Evolutionary conservation across 768 basidiomycete genomes (phyloP).

Genomic region (Hydnomerulius pinastri): DNA sequence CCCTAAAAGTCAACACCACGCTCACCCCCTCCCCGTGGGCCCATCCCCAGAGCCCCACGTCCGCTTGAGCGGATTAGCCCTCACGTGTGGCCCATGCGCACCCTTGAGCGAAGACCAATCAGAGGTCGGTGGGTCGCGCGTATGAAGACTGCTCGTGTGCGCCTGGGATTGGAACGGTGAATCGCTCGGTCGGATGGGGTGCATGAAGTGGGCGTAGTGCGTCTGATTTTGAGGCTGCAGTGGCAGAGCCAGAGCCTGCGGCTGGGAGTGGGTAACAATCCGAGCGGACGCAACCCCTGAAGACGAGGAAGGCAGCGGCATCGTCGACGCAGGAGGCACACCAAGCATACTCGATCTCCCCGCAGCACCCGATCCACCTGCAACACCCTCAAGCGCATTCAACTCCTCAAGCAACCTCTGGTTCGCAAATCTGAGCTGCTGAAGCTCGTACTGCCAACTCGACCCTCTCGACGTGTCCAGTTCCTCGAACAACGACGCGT

Average conservation of each 20-base stretch:
- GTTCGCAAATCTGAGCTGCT: conserved; percentile 78
- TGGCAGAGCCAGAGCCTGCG: not conserved
- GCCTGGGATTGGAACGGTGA: conserved; percentile 2
- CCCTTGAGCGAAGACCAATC: conserved; percentile 32
- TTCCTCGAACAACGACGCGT: conserved; percentile 67
- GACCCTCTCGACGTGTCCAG: conserved; percentile 65
- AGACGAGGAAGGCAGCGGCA: not conserved
- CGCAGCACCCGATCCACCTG: not conserved
- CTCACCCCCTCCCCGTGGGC: not conserved
- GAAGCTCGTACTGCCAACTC: conserved; percentile 93
- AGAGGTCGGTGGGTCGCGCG: conserved; percentile 18
- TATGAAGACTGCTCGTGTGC: conserved; percentile 16
- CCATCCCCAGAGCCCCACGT: conserved; percentile 28
- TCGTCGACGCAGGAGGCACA: not conserved
- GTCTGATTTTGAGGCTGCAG: conserved; percentile 10
- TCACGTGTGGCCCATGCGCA: conserved; percentile 24
- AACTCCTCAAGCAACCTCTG: conserved; percentile 64
- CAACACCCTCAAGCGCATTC: conserved; percentile 37
- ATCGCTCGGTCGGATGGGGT: not conserved
- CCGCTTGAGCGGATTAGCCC: conserved; percentile 24
- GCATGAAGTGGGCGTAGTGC: conserved; percentile 7
- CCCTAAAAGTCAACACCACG: no score
- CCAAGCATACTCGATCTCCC: not conserved
- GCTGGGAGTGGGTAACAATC: not conserved
- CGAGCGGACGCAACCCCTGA: not conserved